These are phyloP conservation scores for Gautieria morchelliformis DNA, from an alignment of 768 basidiomycete species.

Conservation along the genomic window DNA sequence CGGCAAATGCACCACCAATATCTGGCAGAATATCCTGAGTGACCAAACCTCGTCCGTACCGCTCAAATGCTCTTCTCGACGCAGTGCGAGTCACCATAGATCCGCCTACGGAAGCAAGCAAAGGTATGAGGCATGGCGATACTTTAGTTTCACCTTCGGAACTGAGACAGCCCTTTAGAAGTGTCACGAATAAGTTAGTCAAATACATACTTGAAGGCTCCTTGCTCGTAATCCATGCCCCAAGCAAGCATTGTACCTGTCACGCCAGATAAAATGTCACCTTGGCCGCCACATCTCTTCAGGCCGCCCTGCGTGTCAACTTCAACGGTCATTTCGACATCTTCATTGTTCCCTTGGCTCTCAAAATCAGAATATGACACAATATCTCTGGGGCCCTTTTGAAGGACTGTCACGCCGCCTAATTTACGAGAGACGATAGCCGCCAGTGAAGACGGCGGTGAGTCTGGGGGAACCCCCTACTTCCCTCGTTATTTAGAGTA, in stretches of 20 bases:
- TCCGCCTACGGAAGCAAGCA: slow-evolving; percentile 78
- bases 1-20: slow-evolving; percentile 57
- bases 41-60: slow-evolving; percentile 71
- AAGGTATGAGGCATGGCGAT: slow-evolving; percentile 58
- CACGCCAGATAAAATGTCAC: slow-evolving; percentile 83
- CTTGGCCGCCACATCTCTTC: slow-evolving; percentile 94
- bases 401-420: slow-evolving; percentile 81
- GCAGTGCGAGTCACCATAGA: slow-evolving; percentile 84
- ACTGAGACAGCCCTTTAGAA: neutral
- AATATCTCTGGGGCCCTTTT: slow-evolving; percentile 80
- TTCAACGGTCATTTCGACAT: slow-evolving; percentile 43
- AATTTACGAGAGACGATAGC: slow-evolving; percentile 60
- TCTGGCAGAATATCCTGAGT: slow-evolving; percentile 68
- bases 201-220: slow-evolving; percentile 57
- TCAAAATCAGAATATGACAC: slow-evolving; percentile 58
- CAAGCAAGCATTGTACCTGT: slow-evolving; percentile 90
- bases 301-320: slow-evolving; percentile 70
- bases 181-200: neutral
- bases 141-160: slow-evolving; percentile 36
- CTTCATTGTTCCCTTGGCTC: slow-evolving; percentile 20
- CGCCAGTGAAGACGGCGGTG: slow-evolving; percentile 48
- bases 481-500: neutral
- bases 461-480: slow-evolving; percentile 42
- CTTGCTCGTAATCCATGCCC: slow-evolving; percentile 88
- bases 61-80: slow-evolving; percentile 65